phyloP scores from a whole-genome alignment of 2,329 filamentous ascomycete genomes.

The Lasiodiplodia theobromae region DNA sequence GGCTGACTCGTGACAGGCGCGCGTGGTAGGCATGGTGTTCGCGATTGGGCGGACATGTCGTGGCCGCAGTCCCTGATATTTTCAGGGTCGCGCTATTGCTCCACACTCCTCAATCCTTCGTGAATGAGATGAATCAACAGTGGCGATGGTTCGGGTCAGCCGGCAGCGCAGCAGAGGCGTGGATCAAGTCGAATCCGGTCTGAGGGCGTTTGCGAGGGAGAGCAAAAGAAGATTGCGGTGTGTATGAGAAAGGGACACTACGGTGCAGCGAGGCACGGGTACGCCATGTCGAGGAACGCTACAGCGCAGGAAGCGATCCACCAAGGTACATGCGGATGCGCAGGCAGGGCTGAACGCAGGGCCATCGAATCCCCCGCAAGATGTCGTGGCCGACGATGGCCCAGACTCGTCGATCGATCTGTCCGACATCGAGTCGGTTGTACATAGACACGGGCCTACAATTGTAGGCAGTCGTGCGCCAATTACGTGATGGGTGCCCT shows the following conservation, averaged over 20 bases:
- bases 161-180: background rate
- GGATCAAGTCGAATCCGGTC: background rate
- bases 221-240: constrained; percentile 9
- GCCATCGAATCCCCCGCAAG: constrained; percentile 12
- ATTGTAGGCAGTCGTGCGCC: constrained; percentile 13
- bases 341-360: constrained; percentile 23
- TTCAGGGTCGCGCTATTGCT: background rate
- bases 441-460: constrained; percentile 3
- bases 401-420: constrained; percentile 20
- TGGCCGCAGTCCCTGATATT: background rate
- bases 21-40: background rate
- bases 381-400: constrained; percentile 14
- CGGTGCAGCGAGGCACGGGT: background rate
- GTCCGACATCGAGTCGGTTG: constrained; percentile 17
- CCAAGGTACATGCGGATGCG: constrained; percentile 15
- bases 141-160: background rate
- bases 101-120: background rate
- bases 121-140: background rate
- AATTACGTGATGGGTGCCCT: constrained; percentile 16
- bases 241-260: constrained; percentile 6
- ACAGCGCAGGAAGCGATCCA: constrained; percentile 5
- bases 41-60: constrained; percentile 9
- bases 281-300: constrained; percentile 14
- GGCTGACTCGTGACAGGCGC: constrained; percentile 10
- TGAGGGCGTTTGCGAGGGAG: background rate